Evolutionary conservation across 225 moss, liverwort and hornwort genomes (phyloP), one percentile per base, ranked within the genome.

Genomic region (Marchantia polymorpha): DNA sequence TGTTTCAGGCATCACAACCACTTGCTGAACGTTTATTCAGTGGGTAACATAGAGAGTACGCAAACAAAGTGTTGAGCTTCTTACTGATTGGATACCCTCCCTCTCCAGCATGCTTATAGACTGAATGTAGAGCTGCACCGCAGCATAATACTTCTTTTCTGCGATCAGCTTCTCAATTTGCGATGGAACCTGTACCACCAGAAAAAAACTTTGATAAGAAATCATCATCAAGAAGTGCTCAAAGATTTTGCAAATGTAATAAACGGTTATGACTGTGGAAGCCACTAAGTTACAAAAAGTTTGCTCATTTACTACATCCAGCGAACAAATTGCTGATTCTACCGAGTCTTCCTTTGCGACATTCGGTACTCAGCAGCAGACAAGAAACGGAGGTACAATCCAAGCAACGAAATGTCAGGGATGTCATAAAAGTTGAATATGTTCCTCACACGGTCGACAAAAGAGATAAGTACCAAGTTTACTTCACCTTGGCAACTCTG

Each of bases 31-130:
- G 2, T 27, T 29, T 29, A 30, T 30, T 29, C 26, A 23, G 26
- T 14, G 30, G 27, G 11, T 66, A 29, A 66, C 69, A 69, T 39
- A 22, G 16, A 17, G 48, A 16, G 48, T 9, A 46, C 20, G 7
- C 12, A 53, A 12, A 17, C 52, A 73, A 8, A 54, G 74, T 2
- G 8, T 15, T 10, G 27, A 54, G 29, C 30, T 29, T 76, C 85
- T 89, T 91, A 94, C 97, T 83, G 91, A 92, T 74, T 99, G 97
- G 79, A 95, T 99, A 76, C 97, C 97, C 84, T 99, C 97, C 71
- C 97, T 92, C 77, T 99, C 97, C 78, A 99, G 88, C 97, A 99
- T 99, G 85, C 95, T 99, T 79, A 94, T 94, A 29, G 97, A 99
- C 74, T 99, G 93, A 63, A 99, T 91, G 84, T 99, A 89, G 77